These are phyloP conservation scores for Moringa oleifera DNA, from an alignment of 345 rosid genomes.

Conservation along the genomic window DNA sequence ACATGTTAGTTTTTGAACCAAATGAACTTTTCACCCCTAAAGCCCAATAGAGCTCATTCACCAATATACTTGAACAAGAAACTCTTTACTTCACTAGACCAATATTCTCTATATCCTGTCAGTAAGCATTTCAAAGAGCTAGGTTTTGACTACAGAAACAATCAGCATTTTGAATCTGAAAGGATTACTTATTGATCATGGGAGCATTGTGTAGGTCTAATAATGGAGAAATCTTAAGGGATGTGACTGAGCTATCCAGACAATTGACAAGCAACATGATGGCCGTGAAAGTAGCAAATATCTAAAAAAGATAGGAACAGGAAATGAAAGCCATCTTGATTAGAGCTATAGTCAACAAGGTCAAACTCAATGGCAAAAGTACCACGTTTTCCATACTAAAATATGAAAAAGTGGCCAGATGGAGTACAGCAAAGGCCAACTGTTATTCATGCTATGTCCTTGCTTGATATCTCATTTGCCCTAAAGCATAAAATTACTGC, in stretches of 20 bases:
- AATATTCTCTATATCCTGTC: no score
- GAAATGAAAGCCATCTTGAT: not conserved
- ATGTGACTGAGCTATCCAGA: not conserved
- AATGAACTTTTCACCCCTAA: not conserved
- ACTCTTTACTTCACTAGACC: not conserved
- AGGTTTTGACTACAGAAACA: not conserved
- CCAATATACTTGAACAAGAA: not conserved
- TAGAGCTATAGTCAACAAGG: no score
- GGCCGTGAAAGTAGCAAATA: not conserved
- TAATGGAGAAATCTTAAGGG: no score
- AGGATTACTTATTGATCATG: not conserved
- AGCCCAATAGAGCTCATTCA: not conserved
- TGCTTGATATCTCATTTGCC: no score
- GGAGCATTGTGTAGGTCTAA: not conserved
- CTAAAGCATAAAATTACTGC: no score
- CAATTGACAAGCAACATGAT: not conserved
- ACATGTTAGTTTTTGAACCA: not conserved
- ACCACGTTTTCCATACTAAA: no score
- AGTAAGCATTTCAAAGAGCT: not conserved
- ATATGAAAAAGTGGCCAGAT: no score
- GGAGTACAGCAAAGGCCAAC: no score
- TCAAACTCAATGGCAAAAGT: no score
- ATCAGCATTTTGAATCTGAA: not conserved
- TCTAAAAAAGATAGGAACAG: not conserved
- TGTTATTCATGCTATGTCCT: no score